A percentile compares a stretch with the other conserved stretches of the same genome.
Evolutionary conservation across 371 early-diverging fungal genomes (phyloP).

Genomic region (Fennellomyces sp.): DNA sequence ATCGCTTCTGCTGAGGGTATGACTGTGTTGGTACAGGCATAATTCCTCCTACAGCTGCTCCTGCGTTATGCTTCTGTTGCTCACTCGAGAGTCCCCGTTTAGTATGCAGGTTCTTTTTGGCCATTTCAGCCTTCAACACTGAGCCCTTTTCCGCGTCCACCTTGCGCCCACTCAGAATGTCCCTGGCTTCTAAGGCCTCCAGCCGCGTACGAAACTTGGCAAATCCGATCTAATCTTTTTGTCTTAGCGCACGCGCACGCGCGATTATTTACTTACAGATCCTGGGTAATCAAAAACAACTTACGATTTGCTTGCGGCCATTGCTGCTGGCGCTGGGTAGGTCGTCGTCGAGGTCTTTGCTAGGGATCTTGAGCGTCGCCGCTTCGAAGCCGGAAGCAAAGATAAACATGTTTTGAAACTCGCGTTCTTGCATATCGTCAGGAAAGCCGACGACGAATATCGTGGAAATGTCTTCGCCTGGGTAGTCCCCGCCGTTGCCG

Average conservation of each 20-base stretch:
- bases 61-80: constrained; percentile 5
- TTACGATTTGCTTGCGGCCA: constrained; percentile 21
- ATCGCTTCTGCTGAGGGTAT: not conserved
- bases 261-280: too few species aligned
- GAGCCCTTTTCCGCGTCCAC: constrained; percentile 74
- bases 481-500: not conserved
- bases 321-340: constrained; percentile 3
- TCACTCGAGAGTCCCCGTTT: constrained; percentile 26
- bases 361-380: constrained; percentile 83
- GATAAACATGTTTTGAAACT: constrained; percentile 96
- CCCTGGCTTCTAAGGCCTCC: constrained; percentile 84
- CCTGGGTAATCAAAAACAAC: too few species aligned
- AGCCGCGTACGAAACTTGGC: constrained; percentile 86
- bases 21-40: constrained; percentile 1
- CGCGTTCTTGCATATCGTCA: constrained; percentile 93
- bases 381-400: constrained; percentile 94
- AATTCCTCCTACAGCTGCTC: not conserved
- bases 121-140: constrained; percentile 47
- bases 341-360: constrained; percentile 57
- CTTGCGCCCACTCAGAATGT: constrained; percentile 81
- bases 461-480: constrained; percentile 74
- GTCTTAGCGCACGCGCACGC: too few species aligned
- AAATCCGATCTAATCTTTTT: constrained; percentile 92
- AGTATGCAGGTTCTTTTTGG: constrained; percentile 46
- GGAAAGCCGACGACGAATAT: constrained; percentile 97